Conservation (phyloP, 352 stramenopile species). For the Phytophthora nicotianae region DNA sequence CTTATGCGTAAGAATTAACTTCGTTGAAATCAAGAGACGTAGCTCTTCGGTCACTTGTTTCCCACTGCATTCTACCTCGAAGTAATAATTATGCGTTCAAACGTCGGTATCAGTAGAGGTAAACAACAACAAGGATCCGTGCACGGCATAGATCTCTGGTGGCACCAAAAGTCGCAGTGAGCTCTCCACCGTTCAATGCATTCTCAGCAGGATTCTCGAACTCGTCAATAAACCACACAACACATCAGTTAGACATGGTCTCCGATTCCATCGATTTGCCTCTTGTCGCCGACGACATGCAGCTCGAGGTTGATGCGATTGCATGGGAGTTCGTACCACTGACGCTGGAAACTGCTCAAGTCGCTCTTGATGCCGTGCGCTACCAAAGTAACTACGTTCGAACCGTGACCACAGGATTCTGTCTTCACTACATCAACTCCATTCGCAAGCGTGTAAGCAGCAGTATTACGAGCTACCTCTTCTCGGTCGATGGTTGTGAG, state of each 20-base stretch:
- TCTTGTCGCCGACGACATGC: constrained; percentile 7
- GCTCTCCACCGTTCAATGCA: constrained; percentile 8
- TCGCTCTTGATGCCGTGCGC: constrained; percentile 43
- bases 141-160: constrained; percentile 1
- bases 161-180: constrained; percentile 15
- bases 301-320: constrained; percentile 9
- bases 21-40: not conserved
- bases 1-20: not conserved
- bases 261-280: not conserved
- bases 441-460: constrained; percentile 30
- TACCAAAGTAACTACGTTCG: constrained; percentile 47
- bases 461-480: constrained; percentile 37
- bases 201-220: not conserved
- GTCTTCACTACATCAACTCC: constrained; percentile 48
- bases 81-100: too few species aligned
- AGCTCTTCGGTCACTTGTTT: too few species aligned
- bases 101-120: too few species aligned
- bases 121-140: not conserved
- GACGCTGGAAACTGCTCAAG: constrained; percentile 22
- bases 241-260: constrained; percentile 7
- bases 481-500: constrained; percentile 47
- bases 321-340: constrained; percentile 34
- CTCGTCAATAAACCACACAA: too few species aligned
- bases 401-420: constrained; percentile 35
- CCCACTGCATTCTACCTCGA: too few species aligned